Evolutionary conservation across 805 yeast genomes (phyloP), one percentile per base, ranked within the genome.

Genomic region (Saccharomyces mikatae): DNA sequence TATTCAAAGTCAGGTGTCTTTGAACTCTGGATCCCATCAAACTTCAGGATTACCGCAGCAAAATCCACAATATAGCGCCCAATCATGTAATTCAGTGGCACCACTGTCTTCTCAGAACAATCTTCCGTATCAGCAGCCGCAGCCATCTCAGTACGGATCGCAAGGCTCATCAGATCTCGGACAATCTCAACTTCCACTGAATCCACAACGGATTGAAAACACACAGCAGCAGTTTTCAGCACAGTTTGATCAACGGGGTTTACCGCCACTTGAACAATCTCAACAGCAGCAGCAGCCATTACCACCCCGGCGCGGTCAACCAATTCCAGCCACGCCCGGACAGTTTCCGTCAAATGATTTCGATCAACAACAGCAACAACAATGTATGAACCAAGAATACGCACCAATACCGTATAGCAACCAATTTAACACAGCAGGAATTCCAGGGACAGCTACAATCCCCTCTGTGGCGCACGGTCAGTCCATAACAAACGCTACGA

Each of bases 241-340:
- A 46, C 52, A 27, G 24, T 50, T 52, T 6, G 52, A 21, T 11
- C 55, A 50, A 31, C 50, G 51, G 14, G 51, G 47, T 11, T 32
- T 51, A 29, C 44, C 51, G 24, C 22, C 46, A 8, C 27, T 48
- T 24, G 48, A 27, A 17, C 24, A 22, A 28, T 52, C 28, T 1
- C 59, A 50, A 17, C 67, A 52, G 46, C 52, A 53, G 13, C 51
- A 51, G 44, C 58, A 51, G 47, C 56, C 48, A 47, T 41, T 48
- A 17, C 55, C 53, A 11, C 49, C 54, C 8, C 65, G 52, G 46
- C 63, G 31, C 32, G 52, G 21, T 44, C 60, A 52, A 36, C n/a
- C 29, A 44, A 17, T 26, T 17, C 28, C 29, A 14, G 11, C 17
- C 24, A 26, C 30, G 27, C 31, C 51, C 27, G 32, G 50, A 27